These are phyloP conservation scores for Skeletonema costatum DNA, from an alignment of 108 stramenopile species.

Conservation along the genomic window DNA sequence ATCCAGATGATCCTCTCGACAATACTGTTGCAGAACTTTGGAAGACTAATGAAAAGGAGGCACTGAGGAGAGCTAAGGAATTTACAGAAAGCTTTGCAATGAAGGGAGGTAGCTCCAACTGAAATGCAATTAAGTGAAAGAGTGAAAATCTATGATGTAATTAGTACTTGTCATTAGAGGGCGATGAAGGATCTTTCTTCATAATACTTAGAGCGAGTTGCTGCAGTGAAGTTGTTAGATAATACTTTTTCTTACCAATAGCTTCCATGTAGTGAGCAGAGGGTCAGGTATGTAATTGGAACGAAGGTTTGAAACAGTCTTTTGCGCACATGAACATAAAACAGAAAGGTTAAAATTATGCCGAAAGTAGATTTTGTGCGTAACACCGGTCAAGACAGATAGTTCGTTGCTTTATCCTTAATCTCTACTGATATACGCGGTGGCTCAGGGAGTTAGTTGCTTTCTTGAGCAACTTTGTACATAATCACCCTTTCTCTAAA, in stretches of 20 bases:
- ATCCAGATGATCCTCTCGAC: constrained; percentile 99
- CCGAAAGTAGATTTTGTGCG: no score
- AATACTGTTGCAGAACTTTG: constrained; percentile 97
- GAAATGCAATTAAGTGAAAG: background rate
- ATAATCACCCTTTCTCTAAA: background rate
- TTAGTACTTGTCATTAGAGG: background rate
- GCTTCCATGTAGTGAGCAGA: no score
- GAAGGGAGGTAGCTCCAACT: constrained; percentile 24
- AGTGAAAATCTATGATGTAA: background rate
- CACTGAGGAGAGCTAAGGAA: constrained; percentile 84
- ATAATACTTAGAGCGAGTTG: no score
- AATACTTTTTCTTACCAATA: no score
- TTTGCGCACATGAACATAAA: no score
- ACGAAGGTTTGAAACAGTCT: no score
- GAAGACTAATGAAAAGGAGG: constrained; percentile 94
- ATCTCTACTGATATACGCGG: background rate
- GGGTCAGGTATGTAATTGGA: no score
- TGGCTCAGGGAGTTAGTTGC: background rate
- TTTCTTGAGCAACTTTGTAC: background rate
- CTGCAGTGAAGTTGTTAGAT: no score
- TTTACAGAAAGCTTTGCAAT: constrained; percentile 92
- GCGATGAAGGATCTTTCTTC: background rate
- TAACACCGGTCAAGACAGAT: background rate
- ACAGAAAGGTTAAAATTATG: no score
- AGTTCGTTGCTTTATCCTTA: background rate